Percentiles rank a stretch among this genome's conserved stretches.
Evolutionary conservation across 1,284 basidiomycete species (phyloP).

Genomic region (Austroboletus niveus): DNA sequence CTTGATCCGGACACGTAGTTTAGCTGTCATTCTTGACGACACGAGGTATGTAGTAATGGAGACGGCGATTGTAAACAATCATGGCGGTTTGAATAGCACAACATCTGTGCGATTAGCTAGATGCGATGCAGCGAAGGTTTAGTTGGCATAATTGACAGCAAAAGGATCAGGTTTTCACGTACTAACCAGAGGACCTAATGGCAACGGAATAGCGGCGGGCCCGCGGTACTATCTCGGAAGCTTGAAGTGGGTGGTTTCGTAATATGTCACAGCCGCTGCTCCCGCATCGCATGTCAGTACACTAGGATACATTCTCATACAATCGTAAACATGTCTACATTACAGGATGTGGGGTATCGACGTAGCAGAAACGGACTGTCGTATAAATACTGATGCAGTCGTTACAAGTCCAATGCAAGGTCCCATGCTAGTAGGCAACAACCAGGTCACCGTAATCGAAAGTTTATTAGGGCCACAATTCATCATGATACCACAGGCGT

Average conservation of each 20-base stretch:
- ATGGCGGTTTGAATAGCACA: slow-evolving; percentile 1
- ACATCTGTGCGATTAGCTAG: not conserved
- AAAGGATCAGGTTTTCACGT: not conserved
- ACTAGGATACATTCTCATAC: slow-evolving; percentile 6
- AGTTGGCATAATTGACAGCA: not conserved
- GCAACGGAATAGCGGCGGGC: no score
- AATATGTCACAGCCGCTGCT: no score
- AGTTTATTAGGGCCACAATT: no score
- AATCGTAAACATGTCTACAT: slow-evolving; percentile 6
- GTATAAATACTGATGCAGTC: slow-evolving; percentile 14
- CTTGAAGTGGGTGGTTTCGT: no score
- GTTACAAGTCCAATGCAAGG: not conserved
- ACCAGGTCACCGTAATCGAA: no score
- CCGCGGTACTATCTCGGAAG: no score
- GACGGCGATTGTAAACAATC: not conserved
- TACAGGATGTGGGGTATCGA: slow-evolving; percentile 23
- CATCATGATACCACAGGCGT: slow-evolving; percentile 35
- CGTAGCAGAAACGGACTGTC: not conserved
- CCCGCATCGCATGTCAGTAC: no score
- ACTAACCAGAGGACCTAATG: no score
- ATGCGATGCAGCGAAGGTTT: slow-evolving; percentile 2
- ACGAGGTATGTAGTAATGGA: slow-evolving; percentile 15
- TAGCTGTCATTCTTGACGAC: slow-evolving; percentile 13
- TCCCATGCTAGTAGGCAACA: no score
- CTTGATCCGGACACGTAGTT: slow-evolving; percentile 20